Percentiles rank a stretch among this genome's conserved stretches.
Evolutionary conservation across 2,329 filamentous ascomycete genomes (phyloP).

Genomic region (Mycogone perniciosa): DNA sequence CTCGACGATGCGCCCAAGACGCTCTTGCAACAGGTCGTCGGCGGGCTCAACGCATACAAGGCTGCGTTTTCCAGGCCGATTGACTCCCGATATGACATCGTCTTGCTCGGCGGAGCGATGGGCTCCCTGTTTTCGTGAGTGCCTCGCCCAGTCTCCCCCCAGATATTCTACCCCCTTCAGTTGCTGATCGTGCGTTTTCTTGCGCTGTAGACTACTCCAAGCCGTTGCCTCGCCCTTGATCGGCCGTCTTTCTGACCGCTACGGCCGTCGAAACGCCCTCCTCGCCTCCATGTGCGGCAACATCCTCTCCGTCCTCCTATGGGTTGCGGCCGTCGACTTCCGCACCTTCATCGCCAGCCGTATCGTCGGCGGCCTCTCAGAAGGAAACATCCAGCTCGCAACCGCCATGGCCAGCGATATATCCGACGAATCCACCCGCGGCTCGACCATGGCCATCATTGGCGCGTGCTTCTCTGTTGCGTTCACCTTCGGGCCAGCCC

Average conservation of each 20-base stretch:
- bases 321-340: conserved; percentile 91
- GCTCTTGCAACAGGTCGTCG: conserved; percentile 71
- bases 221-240: conserved; percentile 90
- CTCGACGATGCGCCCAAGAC: conserved; percentile 47
- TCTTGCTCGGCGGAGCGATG: conserved; percentile 85
- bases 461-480: conserved; percentile 95
- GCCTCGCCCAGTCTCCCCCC: neutral
- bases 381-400: conserved; percentile 94
- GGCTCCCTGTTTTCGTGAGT: conserved; percentile 77
- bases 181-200: neutral
- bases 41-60: conserved; percentile 89
- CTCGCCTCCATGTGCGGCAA: conserved; percentile 91
- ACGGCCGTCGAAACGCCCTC: conserved; percentile 81
- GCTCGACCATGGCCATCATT: conserved; percentile 91
- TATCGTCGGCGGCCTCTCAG: conserved; percentile 84
- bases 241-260: conserved; percentile 76
- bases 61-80: conserved; percentile 86
- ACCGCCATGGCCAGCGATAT: conserved; percentile 96
- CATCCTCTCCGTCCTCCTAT: conserved; percentile 85
- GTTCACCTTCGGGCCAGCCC: conserved; percentile 90
- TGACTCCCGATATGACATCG: conserved; percentile 94
- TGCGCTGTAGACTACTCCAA: conserved; percentile 63
- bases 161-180: neutral
- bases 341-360: conserved; percentile 92
- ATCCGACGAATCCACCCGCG: conserved; percentile 75